Evolutionary conservation across 768 basidiomycete species (phyloP).

Genomic region (Termitomyces sp.): DNA sequence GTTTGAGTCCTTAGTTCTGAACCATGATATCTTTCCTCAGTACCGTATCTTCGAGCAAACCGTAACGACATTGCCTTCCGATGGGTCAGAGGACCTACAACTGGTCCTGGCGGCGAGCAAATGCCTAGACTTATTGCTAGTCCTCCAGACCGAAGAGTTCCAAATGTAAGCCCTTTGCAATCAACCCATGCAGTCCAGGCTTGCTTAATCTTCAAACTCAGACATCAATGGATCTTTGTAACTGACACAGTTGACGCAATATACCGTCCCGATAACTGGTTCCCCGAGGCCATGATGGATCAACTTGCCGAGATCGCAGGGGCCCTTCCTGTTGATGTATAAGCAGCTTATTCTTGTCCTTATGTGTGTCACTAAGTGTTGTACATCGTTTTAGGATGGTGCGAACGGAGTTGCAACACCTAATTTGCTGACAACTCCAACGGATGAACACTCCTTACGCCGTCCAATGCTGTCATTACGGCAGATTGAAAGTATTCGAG

Average conservation of each 20-base stretch:
- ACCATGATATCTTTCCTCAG: conserved; percentile 30
- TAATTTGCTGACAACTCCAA: conserved; percentile 21
- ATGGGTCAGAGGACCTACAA: conserved; percentile 81
- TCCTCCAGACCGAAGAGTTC: conserved; percentile 94
- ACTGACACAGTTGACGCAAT: conserved; percentile 96
- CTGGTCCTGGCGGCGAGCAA: conserved; percentile 88
- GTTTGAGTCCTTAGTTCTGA: background rate
- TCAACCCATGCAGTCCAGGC: background rate
- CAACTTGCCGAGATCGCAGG: conserved; percentile 79
- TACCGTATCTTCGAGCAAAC: conserved; percentile 87
- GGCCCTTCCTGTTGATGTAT: conserved; percentile 50
- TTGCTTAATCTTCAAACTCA: conserved; percentile 20
- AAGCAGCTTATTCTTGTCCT: conserved; percentile 5
- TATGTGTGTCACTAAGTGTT: background rate
- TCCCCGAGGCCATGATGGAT: conserved; percentile 86
- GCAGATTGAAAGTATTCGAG: conserved; percentile 78
- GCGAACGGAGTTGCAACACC: conserved; percentile 20
- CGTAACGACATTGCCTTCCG: conserved; percentile 62
- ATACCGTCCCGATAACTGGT: conserved; percentile 79
- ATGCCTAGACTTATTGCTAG: conserved; percentile 87
- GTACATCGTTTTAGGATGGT: conserved; percentile 19
- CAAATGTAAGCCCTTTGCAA: conserved; percentile 63
- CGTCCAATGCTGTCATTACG: conserved; percentile 68
- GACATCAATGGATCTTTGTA: conserved; percentile 98
- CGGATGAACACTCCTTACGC: conserved; percentile 49